Percentiles rank a stretch among this genome's conserved stretches.
phyloP scores from a whole-genome alignment of 2,329 filamentous ascomycete species.

The Lasiodiplodia citricola region DNA sequence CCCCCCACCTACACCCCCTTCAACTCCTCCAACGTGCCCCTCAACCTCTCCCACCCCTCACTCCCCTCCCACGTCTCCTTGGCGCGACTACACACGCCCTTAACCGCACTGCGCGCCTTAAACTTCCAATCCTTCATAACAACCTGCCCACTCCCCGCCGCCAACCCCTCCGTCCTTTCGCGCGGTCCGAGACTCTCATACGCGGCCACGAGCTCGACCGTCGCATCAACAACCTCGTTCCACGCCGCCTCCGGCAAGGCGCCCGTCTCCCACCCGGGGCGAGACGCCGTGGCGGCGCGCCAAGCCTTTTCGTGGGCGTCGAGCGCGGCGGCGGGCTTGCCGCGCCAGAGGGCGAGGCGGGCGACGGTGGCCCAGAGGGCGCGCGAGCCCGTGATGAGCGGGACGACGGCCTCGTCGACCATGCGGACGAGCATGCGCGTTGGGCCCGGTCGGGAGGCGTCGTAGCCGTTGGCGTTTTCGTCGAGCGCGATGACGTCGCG shows the following conservation, averaged over 20 bases:
- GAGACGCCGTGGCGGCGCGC: conserved; percentile 67
- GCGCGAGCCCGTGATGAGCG: conserved; percentile 80
- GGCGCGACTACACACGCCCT: conserved; percentile 81
- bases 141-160: conserved; percentile 57
- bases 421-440: conserved; percentile 71
- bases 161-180: conserved; percentile 58
- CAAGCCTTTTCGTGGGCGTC: conserved; percentile 89
- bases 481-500: conserved; percentile 67
- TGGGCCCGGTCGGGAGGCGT: conserved; percentile 53
- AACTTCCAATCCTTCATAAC: conserved; percentile 85
- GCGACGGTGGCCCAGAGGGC: conserved; percentile 78
- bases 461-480: conserved; percentile 41
- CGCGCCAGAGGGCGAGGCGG: conserved; percentile 73
- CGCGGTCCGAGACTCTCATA: conserved; percentile 73
- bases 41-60: conserved; percentile 68
- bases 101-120: conserved; percentile 83
- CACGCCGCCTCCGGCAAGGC: conserved; percentile 63
- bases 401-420: conserved; percentile 75
- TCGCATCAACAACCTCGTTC: conserved; percentile 75
- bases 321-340: conserved; percentile 73
- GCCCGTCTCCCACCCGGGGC: conserved; percentile 60
- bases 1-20: conserved; percentile 34
- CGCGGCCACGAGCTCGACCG: conserved; percentile 78
- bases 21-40: conserved; percentile 52
- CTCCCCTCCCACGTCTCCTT: conserved; percentile 84